Conservation (phyloP, 2,329 filamentous ascomycete genomes). For the Achaetomium macrosporum region DNA sequence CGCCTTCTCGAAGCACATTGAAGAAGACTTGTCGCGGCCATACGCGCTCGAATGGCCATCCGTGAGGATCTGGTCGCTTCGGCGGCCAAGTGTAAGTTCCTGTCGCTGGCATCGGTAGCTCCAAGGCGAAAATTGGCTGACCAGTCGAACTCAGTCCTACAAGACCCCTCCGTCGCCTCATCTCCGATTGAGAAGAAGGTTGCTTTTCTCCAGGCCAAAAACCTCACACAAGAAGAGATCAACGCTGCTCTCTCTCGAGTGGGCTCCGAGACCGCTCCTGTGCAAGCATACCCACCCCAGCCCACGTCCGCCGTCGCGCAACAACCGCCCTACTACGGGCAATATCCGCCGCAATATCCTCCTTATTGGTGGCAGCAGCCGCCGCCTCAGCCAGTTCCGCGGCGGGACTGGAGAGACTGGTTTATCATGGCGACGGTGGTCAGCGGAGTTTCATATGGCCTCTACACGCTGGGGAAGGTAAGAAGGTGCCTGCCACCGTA, state of each 20-base stretch:
- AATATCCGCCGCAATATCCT: slow-evolving; percentile 43
- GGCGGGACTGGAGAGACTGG: slow-evolving; percentile 95
- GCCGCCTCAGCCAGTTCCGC: slow-evolving; percentile 54
- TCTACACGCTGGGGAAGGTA: slow-evolving; percentile 84
- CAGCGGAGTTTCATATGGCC: slow-evolving; percentile 79
- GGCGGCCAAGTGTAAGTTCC: slow-evolving; percentile 40
- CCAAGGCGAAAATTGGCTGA: slow-evolving; percentile 6
- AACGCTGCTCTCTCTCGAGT: slow-evolving; percentile 74
- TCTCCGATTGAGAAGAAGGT: slow-evolving; percentile 91
- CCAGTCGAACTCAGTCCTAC: slow-evolving; percentile 61
- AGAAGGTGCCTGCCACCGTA: neutral
- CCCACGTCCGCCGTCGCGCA: slow-evolving; percentile 31
- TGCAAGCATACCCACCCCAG: slow-evolving; percentile 35
- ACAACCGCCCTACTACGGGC: slow-evolving; percentile 43
- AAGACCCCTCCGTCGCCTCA: slow-evolving; percentile 84
- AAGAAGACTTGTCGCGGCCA: neutral
- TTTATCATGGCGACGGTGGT: slow-evolving; percentile 99
- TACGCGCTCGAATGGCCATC: slow-evolving; percentile 59
- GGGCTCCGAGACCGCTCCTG: slow-evolving; percentile 38
- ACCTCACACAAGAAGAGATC: slow-evolving; percentile 93
- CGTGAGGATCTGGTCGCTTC: slow-evolving; percentile 89
- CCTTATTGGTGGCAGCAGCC: slow-evolving; percentile 54
- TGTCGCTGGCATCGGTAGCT: neutral
- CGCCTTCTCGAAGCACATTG: neutral
- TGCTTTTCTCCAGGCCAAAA: slow-evolving; percentile 92